Evolutionary conservation across 805 yeast species (phyloP).

Genomic region (Grigorovia yakushimaensis): DNA sequence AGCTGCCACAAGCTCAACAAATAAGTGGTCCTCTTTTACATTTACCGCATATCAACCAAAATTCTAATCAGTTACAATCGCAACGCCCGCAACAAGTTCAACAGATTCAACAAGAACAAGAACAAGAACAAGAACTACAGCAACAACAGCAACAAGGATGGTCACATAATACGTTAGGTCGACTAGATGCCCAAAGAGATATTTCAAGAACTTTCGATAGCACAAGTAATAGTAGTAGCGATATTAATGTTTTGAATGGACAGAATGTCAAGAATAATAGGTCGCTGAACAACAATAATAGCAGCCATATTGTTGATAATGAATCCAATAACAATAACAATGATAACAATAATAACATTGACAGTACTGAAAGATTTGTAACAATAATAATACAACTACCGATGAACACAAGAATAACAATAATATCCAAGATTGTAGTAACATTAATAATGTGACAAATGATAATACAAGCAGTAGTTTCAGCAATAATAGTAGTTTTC

Average conservation of each 20-base stretch:
- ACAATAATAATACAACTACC: neutral
- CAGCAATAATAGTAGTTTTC: neutral
- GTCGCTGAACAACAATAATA: neutral
- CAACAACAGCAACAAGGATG: neutral
- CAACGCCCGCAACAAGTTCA: neutral
- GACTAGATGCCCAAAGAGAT: neutral
- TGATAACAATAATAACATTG: neutral
- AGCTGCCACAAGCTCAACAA: constrained; percentile 11
- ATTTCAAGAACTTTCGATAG: neutral
- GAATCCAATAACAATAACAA: neutral
- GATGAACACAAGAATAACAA: neutral
- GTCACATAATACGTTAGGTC: neutral
- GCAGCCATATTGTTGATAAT: too few species aligned
- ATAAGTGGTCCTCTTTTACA: neutral
- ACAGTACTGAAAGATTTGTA: neutral
- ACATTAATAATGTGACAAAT: neutral
- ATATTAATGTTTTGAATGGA: neutral
- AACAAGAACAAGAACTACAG: neutral
- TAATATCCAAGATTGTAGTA: neutral
- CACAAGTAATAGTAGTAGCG: neutral
- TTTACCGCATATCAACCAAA: neutral
- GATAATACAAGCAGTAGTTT: neutral
- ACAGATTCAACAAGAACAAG: neutral
- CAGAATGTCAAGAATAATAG: neutral
- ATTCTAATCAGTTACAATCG: neutral